These are phyloP conservation scores for Fusarium torulosum DNA, from an alignment of 2,329 filamentous ascomycete species.

Conservation along the genomic window DNA sequence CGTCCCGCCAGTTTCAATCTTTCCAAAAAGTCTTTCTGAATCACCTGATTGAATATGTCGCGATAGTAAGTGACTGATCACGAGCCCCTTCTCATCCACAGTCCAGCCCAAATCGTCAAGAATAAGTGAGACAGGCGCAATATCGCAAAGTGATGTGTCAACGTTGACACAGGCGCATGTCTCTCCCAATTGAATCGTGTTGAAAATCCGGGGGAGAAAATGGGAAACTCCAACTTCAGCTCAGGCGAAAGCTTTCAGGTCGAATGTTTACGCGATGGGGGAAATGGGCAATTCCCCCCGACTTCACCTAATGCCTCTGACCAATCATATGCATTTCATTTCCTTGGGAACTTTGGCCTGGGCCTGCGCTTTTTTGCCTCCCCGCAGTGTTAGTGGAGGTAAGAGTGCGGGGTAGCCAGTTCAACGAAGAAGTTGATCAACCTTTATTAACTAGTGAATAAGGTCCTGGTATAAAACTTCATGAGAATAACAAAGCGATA, in stretches of 20 bases:
- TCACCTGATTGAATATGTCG: background rate
- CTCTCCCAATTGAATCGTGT: background rate
- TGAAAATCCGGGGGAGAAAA: background rate
- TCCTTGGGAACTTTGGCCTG: background rate
- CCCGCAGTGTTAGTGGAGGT: conserved; percentile 24
- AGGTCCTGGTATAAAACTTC: no score
- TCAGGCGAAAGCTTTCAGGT: conserved; percentile 8
- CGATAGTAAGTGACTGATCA: conserved; percentile 4
- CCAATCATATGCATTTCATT: conserved; percentile 22
- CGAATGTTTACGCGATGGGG: conserved; percentile 29
- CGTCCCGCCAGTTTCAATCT: background rate
- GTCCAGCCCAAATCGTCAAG: background rate
- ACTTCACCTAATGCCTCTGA: conserved; percentile 7
- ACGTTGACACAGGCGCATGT: background rate
- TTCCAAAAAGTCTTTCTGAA: background rate
- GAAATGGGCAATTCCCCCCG: conserved; percentile 44
- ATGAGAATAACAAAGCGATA: no score
- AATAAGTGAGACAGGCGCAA: background rate
- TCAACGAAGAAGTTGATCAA: no score
- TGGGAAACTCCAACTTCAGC: conserved; percentile 14
- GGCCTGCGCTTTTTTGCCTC: conserved; percentile 16
- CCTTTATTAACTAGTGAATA: no score
- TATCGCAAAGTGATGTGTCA: background rate
- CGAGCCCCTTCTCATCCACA: conserved; percentile 9
- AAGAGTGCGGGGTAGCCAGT: conserved; percentile 21